phyloP scores from a whole-genome alignment of 495 filamentous ascomycete species.

The Cairneyella variabilis region DNA sequence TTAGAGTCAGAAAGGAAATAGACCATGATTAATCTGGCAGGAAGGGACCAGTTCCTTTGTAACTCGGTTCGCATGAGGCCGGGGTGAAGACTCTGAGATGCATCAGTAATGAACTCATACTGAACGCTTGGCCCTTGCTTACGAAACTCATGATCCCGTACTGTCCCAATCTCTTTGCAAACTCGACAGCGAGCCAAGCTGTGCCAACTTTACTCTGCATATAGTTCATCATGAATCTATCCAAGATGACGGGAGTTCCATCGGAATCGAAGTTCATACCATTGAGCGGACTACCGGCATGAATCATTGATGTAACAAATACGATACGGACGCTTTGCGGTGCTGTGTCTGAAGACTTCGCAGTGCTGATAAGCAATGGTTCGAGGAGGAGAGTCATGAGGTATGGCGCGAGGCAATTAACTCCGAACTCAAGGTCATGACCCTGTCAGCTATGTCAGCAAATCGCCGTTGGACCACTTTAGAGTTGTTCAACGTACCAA shows the following conservation, averaged over 20 bases:
- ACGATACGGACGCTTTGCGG: conserved; percentile 34
- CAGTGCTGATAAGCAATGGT: conserved; percentile 37
- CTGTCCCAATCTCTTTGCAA: conserved; percentile 27
- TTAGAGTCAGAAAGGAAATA: background rate
- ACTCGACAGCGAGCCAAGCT: conserved; percentile 36
- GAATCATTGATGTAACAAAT: conserved; percentile 33
- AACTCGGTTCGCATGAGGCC: conserved; percentile 36
- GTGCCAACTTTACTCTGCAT: conserved; percentile 38
- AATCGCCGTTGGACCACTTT: no score
- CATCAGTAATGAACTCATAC: background rate
- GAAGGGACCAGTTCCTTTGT: conserved; percentile 18
- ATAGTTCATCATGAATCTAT: conserved; percentile 32
- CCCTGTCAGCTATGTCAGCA: conserved; percentile 28
- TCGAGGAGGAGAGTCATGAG: conserved; percentile 41
- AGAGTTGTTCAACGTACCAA: conserved; percentile 12
- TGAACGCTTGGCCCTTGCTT: background rate
- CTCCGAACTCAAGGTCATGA: conserved; percentile 43
- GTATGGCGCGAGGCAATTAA: conserved; percentile 46
- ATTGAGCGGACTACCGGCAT: conserved; percentile 23
- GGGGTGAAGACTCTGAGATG: conserved; percentile 28
- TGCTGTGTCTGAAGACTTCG: conserved; percentile 13
- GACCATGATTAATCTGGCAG: conserved; percentile 9
- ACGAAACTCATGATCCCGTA: conserved; percentile 31
- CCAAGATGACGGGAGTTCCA: conserved; percentile 22
- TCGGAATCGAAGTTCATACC: conserved; percentile 27